A percentile compares a stretch with the other conserved stretches of the same genome.
Evolutionary conservation across 2,329 filamentous ascomycete species (phyloP).

Genomic region (Fusarium sp.): DNA sequence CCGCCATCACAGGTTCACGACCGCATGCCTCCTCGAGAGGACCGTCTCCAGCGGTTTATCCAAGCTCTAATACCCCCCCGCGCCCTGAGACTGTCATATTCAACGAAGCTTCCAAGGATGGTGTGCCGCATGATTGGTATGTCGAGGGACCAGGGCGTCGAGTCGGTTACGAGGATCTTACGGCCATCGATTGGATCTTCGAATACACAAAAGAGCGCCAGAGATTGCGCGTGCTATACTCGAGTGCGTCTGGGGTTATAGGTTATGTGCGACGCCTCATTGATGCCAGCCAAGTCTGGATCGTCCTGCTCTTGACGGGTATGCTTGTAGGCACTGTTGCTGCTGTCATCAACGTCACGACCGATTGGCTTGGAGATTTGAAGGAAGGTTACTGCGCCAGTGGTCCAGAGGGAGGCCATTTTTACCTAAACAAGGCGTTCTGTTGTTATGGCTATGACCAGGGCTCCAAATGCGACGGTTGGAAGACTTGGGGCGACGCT

Average conservation of each 20-base stretch:
- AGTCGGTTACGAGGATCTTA: constrained; percentile 94
- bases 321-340: constrained; percentile 84
- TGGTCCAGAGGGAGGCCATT: constrained; percentile 77
- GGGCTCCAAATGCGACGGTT: constrained; percentile 81
- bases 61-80: constrained; percentile 16
- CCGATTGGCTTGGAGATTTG: constrained; percentile 91
- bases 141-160: constrained; percentile 86
- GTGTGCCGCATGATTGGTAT: constrained; percentile 77
- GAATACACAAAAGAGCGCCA: constrained; percentile 97
- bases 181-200: constrained; percentile 99
- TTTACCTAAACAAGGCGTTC: constrained; percentile 90
- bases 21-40: constrained; percentile 27
- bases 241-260: constrained; percentile 72
- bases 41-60: constrained; percentile 27
- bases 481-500: constrained; percentile 84
- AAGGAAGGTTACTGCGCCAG: constrained; percentile 90
- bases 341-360: constrained; percentile 87
- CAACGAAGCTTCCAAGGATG: constrained; percentile 53
- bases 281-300: constrained; percentile 91
- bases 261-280: constrained; percentile 77
- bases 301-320: constrained; percentile 85
- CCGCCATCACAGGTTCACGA: constrained; percentile 51
- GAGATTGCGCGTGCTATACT: constrained; percentile 78
- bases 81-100: constrained; percentile 21
- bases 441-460: constrained; percentile 94